Evolutionary conservation across 2,329 filamentous ascomycete species (phyloP), one percentile per base, ranked within the genome.

Genomic region (Hypoxylon rubiginosum): DNA sequence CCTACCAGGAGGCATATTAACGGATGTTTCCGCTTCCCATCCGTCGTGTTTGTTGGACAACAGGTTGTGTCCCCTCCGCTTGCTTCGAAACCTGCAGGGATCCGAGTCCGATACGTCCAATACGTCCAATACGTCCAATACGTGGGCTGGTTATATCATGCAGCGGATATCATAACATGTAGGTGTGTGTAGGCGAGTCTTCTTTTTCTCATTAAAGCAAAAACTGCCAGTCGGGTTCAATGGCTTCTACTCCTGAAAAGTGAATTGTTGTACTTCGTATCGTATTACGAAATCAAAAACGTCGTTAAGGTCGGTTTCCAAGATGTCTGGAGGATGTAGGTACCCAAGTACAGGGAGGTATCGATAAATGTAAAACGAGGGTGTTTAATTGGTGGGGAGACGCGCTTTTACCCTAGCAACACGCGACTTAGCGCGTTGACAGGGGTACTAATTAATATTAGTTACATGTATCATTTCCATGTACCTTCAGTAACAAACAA

Each of bases 1-100:
- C 72, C n/a, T 72, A 74, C 69, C 72, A 45, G 66, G 66, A 59
- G 69, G 70, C 73, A 75, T 75, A 52, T 43, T 70, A 46, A 55
- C 50, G 55, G 45, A 56, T 28, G 46, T 46, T 64, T 28, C 13
- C 36, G 58, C 51, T 66, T 62, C 60, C 59, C 67, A 66, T 66
- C 58, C 53, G 58, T 49, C 32, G 54, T 52, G 63, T 58, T 65
- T 49, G 54, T 34, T 26, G 43, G 49, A 7, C 46, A 36, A 46
- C 39, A 56, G 45, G 32, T 58, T 53, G 32, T 52, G 59, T 68
- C 63, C 58, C 66, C 61, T 66, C 68, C 58, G 15, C 17, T 54
- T 39, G 28, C 64, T 45, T 62, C 52, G 26, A 62, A 65, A 64
- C 32, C 28, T 71, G 69, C 69, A 71, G 69, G 69, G 69, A 59